phyloP scores from a whole-genome alignment of 2,329 filamentous ascomycete genomes.

The Lomentospora prolificans region DNA sequence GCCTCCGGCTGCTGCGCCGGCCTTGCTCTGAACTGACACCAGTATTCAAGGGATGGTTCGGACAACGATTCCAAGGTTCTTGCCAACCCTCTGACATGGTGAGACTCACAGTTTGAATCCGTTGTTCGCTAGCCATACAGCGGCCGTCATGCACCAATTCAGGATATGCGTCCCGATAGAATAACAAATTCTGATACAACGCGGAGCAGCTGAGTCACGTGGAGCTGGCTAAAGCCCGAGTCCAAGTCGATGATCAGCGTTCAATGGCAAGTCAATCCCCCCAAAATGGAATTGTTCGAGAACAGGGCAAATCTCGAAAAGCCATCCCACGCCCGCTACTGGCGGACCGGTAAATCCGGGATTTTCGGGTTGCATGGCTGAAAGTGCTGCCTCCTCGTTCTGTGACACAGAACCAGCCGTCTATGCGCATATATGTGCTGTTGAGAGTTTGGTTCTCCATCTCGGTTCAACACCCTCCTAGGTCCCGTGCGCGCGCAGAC shows the following conservation, averaged over 20 bases:
- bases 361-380: neutral
- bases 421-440: neutral
- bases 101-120: neutral
- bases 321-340: neutral
- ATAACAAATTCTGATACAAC: neutral
- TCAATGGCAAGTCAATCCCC: neutral
- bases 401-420: neutral
- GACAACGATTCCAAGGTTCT: neutral
- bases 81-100: neutral
- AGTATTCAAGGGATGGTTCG: too few relatives aligned
- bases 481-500: neutral
- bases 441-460: neutral
- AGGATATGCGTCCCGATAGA: too few relatives aligned
- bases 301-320: neutral
- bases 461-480: neutral
- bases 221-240: neutral
- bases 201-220: neutral
- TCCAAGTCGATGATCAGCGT: neutral
- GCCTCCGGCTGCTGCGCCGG: too few relatives aligned
- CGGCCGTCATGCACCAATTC: too few relatives aligned
- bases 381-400: neutral
- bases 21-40: neutral
- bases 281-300: neutral
- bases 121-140: neutral
- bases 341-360: neutral